Percentiles rank a stretch among this genome's conserved stretches.
Evolutionary conservation across 2,329 filamentous ascomycete species (phyloP).

Genomic region (Botrytis squamosa): DNA sequence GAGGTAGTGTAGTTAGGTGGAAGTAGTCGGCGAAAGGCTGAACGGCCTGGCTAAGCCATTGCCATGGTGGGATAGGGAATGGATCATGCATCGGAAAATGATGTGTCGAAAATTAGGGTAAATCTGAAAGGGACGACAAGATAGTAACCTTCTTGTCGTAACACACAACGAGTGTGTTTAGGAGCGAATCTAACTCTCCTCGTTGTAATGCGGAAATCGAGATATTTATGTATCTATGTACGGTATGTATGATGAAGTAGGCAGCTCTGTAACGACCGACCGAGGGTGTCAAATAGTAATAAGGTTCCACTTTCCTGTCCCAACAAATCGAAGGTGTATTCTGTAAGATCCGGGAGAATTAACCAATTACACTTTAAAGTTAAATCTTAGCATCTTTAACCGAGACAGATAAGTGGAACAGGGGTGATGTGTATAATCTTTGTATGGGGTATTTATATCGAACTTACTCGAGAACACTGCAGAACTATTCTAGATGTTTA

Average conservation of each 20-base stretch:
- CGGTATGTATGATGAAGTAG: conserved; percentile 11
- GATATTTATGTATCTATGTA: conserved; percentile 19
- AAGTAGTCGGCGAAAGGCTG: conserved; percentile 64
- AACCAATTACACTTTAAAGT: conserved; percentile 5
- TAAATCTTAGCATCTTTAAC: conserved; percentile 1
- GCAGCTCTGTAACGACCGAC: background rate
- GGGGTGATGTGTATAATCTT: conserved; percentile 15
- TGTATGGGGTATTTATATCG: background rate
- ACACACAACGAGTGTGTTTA: conserved; percentile 16
- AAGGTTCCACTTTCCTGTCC: conserved; percentile 17
- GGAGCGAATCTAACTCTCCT: conserved; percentile 3
- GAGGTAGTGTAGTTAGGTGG: conserved; percentile 63
- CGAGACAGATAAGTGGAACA: conserved; percentile 11
- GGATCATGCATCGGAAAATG: conserved; percentile 51
- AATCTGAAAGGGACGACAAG: conserved; percentile 3
- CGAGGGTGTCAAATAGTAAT: conserved; percentile 11
- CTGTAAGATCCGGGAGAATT: background rate
- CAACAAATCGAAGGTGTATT: conserved; percentile 12
- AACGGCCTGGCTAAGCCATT: conserved; percentile 51
- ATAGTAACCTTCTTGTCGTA: conserved; percentile 11
- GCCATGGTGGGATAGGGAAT: conserved; percentile 60
- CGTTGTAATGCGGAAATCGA: background rate
- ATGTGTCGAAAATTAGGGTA: background rate
- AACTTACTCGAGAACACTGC: background rate
- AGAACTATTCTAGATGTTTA: background rate